Conservation (phyloP, 352 stramenopile species). For the Ophiocytium majus region DNA sequence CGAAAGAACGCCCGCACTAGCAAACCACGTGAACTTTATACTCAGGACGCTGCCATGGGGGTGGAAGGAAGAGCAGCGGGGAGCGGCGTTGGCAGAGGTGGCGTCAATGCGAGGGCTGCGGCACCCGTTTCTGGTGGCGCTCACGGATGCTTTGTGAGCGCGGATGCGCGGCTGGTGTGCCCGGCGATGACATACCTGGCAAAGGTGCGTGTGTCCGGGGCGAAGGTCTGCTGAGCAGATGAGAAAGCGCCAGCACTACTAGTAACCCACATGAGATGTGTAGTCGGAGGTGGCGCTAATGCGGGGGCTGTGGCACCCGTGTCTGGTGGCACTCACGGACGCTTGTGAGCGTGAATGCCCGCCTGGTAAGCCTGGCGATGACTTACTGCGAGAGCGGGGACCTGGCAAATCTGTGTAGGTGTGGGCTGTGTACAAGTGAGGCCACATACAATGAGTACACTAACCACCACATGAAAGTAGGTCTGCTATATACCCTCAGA, state of each 20-base stretch:
- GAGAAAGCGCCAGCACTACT: no score
- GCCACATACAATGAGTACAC: no score
- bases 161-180: conserved; percentile 45
- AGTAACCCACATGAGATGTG: no score
- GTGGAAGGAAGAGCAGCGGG: conserved; percentile 31
- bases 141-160: conserved; percentile 47
- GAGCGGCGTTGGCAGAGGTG: conserved; percentile 39
- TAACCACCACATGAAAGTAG: no score
- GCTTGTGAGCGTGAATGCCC: conserved; percentile 36
- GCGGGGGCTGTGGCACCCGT: conserved; percentile 44
- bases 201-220: conserved; percentile 23
- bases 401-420: conserved; percentile 35
- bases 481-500: no score
- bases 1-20: no score
- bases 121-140: conserved; percentile 39
- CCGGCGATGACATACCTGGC: conserved; percentile 55
- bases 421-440: no score
- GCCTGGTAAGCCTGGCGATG: conserved; percentile 48
- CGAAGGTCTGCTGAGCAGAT: no score
- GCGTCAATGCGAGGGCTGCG: conserved; percentile 30
- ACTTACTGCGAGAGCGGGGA: conserved; percentile 57
- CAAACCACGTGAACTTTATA: no score
- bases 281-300: no score
- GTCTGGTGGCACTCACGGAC: conserved; percentile 40
- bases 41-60: conserved; percentile 50